A percentile compares a stretch with the other conserved stretches of the same genome.
Evolutionary conservation across 805 yeast genomes (phyloP).

Genomic region (Torulaspora gathmanii): DNA sequence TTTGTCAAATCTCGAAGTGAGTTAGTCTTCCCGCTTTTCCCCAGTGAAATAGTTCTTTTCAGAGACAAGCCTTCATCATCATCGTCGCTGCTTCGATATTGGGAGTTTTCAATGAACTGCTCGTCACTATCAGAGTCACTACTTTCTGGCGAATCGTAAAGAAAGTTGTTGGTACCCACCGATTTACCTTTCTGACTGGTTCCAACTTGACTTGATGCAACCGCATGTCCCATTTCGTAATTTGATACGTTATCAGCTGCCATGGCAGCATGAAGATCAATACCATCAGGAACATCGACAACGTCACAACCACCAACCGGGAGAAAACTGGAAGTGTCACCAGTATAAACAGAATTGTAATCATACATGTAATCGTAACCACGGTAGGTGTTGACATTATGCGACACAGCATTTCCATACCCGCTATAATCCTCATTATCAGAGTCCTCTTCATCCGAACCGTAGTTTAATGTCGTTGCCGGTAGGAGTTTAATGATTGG

Average conservation of each 20-base stretch:
- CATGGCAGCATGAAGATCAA: conserved; percentile 32
- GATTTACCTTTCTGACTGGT: conserved; percentile 2
- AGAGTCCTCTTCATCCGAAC: conserved; percentile 59
- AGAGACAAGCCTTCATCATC: conserved; percentile 18
- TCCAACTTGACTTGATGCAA: conserved; percentile 4
- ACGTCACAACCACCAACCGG: conserved; percentile 36
- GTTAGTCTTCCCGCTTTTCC: conserved; percentile 21
- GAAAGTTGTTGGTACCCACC: not conserved
- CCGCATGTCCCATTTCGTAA: conserved; percentile 16
- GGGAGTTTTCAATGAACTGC: conserved; percentile 28
- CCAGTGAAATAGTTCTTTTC: conserved; percentile 31
- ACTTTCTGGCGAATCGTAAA: conserved; percentile 24
- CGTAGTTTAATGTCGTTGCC: conserved; percentile 77
- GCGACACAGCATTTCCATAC: conserved; percentile 55
- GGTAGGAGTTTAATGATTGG: conserved; percentile 77
- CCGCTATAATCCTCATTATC: conserved; percentile 38
- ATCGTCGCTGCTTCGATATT: conserved; percentile 21
- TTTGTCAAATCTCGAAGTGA: conserved; percentile 27
- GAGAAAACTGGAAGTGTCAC: conserved; percentile 39
- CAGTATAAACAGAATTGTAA: conserved; percentile 69
- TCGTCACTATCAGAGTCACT: conserved; percentile 27
- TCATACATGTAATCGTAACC: conserved; percentile 78
- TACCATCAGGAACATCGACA: conserved; percentile 36
- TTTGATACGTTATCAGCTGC: conserved; percentile 23
- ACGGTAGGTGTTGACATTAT: conserved; percentile 64